Evolutionary conservation across 1,284 basidiomycete genomes (phyloP), one percentile per base, ranked within the genome.

Genomic region (Ustilago curta): DNA sequence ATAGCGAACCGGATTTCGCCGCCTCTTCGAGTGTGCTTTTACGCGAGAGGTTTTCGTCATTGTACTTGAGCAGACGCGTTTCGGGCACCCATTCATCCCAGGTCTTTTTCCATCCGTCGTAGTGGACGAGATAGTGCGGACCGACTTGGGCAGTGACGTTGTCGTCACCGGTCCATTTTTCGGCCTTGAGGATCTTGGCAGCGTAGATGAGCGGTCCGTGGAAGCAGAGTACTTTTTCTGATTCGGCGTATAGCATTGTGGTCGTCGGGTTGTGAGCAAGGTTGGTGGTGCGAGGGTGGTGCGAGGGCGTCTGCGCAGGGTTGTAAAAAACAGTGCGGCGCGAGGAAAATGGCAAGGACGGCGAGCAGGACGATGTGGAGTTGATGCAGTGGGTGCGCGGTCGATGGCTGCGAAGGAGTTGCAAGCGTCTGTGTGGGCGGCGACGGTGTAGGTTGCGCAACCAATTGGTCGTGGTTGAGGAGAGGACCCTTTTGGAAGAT

Each of bases 31-130:
- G 79, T n/a, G 84, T 82, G 27, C 87, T 84, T 84, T 97, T 94
- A 72, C 91, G 88, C n/a, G 89, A 88, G 43, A 96, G 87, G 77
- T 95, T 96, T 47, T 89, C 88, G 70, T 97, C 94, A 82, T 92
- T 94, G 80, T 89, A 88, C 85, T 98, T 98, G 61, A 98, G 88
- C 50, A 98, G 87, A 5, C 97, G 91, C 19, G 86, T 85, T 45
- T 90, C 89, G 1, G 93, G 92, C 0, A 98, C 96, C 94, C 94
- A 98, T 88, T 99, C 96, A 87, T 98, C 96, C 96, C 96, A 98
- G 91, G 93, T 95, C 86, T 95, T 93, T 86, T 98, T 99, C 97
- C 97, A 99, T 5, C 97, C 97, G 85, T 97, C 95, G 88, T 99
- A 99, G 86, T 99, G 97, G 25, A 99, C 95, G 73, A 93, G 91